Conservation (phyloP, 1,139 yeast genomes). For the Blastobotrys apis region DNA sequence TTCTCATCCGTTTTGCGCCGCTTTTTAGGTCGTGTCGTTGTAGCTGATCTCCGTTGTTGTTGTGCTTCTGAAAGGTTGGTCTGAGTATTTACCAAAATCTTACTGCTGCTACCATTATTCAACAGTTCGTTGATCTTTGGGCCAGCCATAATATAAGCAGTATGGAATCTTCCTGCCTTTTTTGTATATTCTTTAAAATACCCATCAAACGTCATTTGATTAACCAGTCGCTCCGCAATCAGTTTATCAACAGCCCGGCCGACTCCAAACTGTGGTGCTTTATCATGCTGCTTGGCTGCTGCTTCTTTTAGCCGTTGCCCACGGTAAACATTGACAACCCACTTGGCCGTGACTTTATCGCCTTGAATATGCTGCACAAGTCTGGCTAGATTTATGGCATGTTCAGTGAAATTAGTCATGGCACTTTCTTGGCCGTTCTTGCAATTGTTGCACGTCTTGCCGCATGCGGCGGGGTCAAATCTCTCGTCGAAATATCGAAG, state of each 20-base stretch:
- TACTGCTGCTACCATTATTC: not conserved
- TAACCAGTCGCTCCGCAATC: conserved; percentile 49
- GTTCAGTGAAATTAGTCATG: conserved; percentile 63
- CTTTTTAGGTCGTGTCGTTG: not conserved
- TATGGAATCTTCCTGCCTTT: conserved; percentile 33
- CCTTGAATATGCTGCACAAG: conserved; percentile 55
- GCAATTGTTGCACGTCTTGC: conserved; percentile 84
- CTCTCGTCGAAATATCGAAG: conserved; percentile 83
- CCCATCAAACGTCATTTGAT: conserved; percentile 53
- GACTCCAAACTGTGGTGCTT: conserved; percentile 58
- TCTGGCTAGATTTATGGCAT: conserved; percentile 55
- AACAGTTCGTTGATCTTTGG: not conserved
- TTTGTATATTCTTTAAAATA: conserved; percentile 68
- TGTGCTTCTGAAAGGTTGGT: conserved; percentile 3
- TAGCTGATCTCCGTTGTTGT: not conserved
- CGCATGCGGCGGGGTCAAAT: conserved; percentile 64
- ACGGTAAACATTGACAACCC: conserved; percentile 77
- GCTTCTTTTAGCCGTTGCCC: conserved; percentile 69
- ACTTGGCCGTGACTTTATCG: conserved; percentile 66
- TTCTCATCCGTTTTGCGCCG: not conserved
- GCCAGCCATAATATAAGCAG: conserved; percentile 3
- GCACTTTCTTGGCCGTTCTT: conserved; percentile 43
- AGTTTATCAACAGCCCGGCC: conserved; percentile 62
- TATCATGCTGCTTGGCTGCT: conserved; percentile 57
- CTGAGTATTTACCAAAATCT: not conserved